Evolutionary conservation across 23 red algal genomes (phyloP), one percentile per base, ranked within the genome.

Genomic region (Agarophyton chilense): DNA sequence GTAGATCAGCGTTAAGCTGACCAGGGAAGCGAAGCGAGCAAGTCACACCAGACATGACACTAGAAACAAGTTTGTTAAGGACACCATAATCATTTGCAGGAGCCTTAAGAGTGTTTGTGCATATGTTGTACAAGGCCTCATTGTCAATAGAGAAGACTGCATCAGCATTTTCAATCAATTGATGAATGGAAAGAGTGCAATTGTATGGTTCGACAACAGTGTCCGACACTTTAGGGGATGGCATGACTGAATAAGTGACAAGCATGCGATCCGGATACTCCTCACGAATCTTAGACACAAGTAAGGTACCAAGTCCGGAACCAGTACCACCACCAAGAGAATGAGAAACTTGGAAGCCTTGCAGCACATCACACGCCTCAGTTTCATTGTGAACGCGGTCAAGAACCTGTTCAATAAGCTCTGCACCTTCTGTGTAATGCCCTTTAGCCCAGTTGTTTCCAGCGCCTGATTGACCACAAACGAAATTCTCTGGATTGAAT

Each of bases 371-470:
- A 81, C 97, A 99, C n/a, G 84, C 70, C 68, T 99, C 97, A 46
- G 92, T 90, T 81, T 99, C 97, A 32, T 80, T 52, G 43, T 93
- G 97, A 51, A 99, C 84, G 31, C 94, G 75, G 84, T 99, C 97
- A 63, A 99, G 72, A 5, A 90, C 89, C 16, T 49, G 38, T n/a
- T 99, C 97, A 17, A 99, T 78, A 19, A 99, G 93, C 67, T 99
- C 97, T 24, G 97, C 97, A 80, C 97, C 97, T 60, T 99, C 97
- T 32, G 97, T 99, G 93, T 99, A 99, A 60, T 99, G 97, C 19
- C 97, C 97, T 54, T 99, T 99, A 0, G 97, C 97, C 97, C 97
- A 99, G 91, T 99, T 99, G 72, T 99, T 99, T 50, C 97, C 97
- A 10, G 97, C 97, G 33, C 93, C 89, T 29, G 91, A 92, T 79